Conservation (phyloP, 2,329 filamentous ascomycete species). For the Plectosphaerella plurivora region DNA sequence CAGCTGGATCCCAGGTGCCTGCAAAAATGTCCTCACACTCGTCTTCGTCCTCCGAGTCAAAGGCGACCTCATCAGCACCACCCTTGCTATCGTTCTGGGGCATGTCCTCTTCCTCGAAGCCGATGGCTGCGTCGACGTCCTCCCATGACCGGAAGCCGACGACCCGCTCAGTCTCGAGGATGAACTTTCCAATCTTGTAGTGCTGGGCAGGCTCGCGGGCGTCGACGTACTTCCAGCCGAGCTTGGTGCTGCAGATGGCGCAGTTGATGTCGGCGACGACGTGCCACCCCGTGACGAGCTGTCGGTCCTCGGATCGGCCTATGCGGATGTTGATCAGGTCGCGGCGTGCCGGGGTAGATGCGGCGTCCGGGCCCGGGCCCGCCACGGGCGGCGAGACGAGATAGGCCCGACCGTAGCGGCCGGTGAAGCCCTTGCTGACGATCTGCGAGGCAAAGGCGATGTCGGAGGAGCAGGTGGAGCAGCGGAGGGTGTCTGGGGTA, state of each 20-base stretch:
- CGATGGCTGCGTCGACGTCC: slow-evolving; percentile 24
- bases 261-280: slow-evolving; percentile 62
- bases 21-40: slow-evolving; percentile 64
- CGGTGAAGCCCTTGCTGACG: slow-evolving; percentile 62
- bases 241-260: slow-evolving; percentile 45
- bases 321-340: slow-evolving; percentile 51
- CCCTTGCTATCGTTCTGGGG: slow-evolving; percentile 2
- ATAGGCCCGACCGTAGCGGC: slow-evolving; percentile 60
- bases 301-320: slow-evolving; percentile 49
- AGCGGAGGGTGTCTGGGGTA: slow-evolving; percentile 53
- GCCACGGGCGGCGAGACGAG: slow-evolving; percentile 37
- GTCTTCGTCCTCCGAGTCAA: slow-evolving; percentile 62
- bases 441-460: slow-evolving; percentile 59
- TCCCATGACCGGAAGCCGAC: slow-evolving; percentile 51
- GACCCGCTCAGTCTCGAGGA: slow-evolving; percentile 58
- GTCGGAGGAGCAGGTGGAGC: slow-evolving; percentile 53
- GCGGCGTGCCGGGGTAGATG: slow-evolving; percentile 8
- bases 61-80: slow-evolving; percentile 35
- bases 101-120: slow-evolving; percentile 4
- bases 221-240: slow-evolving; percentile 68
- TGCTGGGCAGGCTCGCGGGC: slow-evolving; percentile 54
- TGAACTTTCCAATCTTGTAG: slow-evolving; percentile 68
- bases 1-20: slow-evolving; percentile 55
- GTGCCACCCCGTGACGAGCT: slow-evolving; percentile 59
- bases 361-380: background rate